Evolutionary conservation across 2,329 filamentous ascomycete genomes (phyloP).

Genomic region (Aspergillus sojae): DNA sequence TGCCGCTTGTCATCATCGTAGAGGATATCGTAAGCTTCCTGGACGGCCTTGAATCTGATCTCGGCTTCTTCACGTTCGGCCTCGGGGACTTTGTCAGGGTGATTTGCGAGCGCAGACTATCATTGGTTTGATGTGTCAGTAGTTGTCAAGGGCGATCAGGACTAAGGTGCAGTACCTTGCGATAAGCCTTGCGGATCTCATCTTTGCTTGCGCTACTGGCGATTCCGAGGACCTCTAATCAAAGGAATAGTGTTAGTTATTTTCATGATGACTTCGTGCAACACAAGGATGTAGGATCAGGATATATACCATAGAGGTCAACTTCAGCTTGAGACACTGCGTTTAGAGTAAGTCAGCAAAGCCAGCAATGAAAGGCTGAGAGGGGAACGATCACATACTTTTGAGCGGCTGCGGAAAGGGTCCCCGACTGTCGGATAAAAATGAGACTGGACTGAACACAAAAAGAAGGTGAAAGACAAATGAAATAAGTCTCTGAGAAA

Average conservation of each 20-base stretch:
- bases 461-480: neutral
- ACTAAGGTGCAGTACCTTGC: conserved; percentile 66
- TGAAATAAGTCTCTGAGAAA: neutral
- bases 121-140: neutral
- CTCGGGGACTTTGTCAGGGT: conserved; percentile 94
- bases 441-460: neutral
- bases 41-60: conserved; percentile 87
- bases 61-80: conserved; percentile 83
- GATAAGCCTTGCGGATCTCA: conserved; percentile 94
- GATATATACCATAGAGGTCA: conserved; percentile 63
- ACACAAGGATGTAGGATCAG: neutral
- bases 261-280: neutral
- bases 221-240: conserved; percentile 75
- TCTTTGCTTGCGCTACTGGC: conserved; percentile 70
- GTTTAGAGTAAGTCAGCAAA: conserved; percentile 22
- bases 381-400: conserved; percentile 20
- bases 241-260: conserved; percentile 12
- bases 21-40: conserved; percentile 96
- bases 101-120: conserved; percentile 81
- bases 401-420: conserved; percentile 6
- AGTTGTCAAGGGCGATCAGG: neutral
- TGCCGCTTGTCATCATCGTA: conserved; percentile 91
- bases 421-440: neutral
- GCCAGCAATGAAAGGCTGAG: neutral
- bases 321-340: conserved; percentile 45